Conservation (phyloP, 1,284 basidiomycete genomes). For the Irpex sp. region DNA sequence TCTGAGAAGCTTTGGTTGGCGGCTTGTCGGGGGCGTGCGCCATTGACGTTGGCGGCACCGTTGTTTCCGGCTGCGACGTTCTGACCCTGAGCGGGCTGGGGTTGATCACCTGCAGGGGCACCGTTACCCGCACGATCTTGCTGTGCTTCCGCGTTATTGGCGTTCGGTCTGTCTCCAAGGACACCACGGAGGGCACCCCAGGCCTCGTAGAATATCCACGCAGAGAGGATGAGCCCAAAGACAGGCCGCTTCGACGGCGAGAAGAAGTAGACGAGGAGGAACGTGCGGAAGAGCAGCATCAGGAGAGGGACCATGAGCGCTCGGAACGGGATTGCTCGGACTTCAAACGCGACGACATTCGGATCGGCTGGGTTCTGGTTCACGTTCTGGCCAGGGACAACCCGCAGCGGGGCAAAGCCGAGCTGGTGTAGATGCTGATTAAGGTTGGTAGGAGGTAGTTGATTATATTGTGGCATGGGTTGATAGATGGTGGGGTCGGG, state of each 20-base stretch:
- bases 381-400: slow-evolving; percentile 26
- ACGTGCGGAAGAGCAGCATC: slow-evolving; percentile 64
- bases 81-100: slow-evolving; percentile 6
- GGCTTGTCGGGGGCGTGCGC: not conserved
- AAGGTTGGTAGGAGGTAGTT: slow-evolving; percentile 40
- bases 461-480: slow-evolving; percentile 25
- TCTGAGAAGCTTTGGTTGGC: slow-evolving; percentile 30
- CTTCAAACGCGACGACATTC: slow-evolving; percentile 31
- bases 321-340: slow-evolving; percentile 49
- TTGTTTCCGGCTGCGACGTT: not conserved
- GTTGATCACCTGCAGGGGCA: slow-evolving; percentile 19
- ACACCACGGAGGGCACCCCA: slow-evolving; percentile 67
- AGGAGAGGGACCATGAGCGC: slow-evolving; percentile 63
- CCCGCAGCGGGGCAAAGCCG: slow-evolving; percentile 49
- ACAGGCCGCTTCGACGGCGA: slow-evolving; percentile 72
- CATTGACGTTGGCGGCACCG: not conserved
- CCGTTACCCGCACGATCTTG: slow-evolving; percentile 11
- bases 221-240: slow-evolving; percentile 60
- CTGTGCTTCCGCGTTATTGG: slow-evolving; percentile 23
- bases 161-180: slow-evolving; percentile 29
- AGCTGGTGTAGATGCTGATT: slow-evolving; percentile 61
- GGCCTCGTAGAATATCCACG: slow-evolving; percentile 74
- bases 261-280: slow-evolving; percentile 75
- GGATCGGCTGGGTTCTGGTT: slow-evolving; percentile 23
- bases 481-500: slow-evolving; percentile 17